phyloP scores from a whole-genome alignment of 345 rosid genomes.

The Viola odorata region DNA sequence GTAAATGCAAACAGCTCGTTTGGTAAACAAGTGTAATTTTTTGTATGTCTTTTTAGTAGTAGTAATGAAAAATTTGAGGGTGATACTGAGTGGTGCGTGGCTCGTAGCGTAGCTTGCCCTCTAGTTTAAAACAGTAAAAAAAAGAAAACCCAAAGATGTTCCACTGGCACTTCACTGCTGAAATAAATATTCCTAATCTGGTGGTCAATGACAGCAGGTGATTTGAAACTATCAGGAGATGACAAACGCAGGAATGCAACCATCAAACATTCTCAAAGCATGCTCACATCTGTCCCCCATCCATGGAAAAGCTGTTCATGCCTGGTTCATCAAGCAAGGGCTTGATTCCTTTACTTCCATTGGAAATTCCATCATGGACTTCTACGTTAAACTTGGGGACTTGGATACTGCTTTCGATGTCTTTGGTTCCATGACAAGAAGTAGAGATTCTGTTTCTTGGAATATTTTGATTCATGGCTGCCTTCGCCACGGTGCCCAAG shows the following conservation, averaged over 20 bases:
- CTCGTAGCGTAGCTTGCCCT: too few relatives aligned
- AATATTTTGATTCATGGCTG: conserved; percentile 51
- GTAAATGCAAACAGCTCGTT: too few relatives aligned
- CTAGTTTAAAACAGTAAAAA: too few relatives aligned
- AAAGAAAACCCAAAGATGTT: too few relatives aligned
- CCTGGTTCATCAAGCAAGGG: conserved; percentile 48
- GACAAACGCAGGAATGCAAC: conserved; percentile 30
- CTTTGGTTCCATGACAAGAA: conserved; percentile 32
- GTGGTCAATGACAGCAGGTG: conserved; percentile 52
- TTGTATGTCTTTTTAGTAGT: too few relatives aligned
- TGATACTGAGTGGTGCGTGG: too few relatives aligned
- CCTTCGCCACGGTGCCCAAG: conserved; percentile 33
- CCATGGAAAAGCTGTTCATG: conserved; percentile 46
- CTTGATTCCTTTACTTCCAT: conserved; percentile 40
- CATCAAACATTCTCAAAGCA: conserved; percentile 51
- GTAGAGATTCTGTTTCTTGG: conserved; percentile 64
- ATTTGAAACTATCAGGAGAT: conserved; percentile 35
- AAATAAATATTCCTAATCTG: conserved; percentile 14
- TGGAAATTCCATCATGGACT: conserved; percentile 56
- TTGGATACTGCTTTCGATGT: conserved; percentile 32
- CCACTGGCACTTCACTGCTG: too few relatives aligned
- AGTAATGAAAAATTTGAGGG: too few relatives aligned
- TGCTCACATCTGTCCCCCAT: conserved; percentile 38
- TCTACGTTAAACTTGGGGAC: conserved; percentile 50
- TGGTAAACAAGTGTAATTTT: too few relatives aligned